Evolutionary conservation across 1,284 basidiomycete genomes (phyloP).

Genomic region (Gymnopus androsaceus): DNA sequence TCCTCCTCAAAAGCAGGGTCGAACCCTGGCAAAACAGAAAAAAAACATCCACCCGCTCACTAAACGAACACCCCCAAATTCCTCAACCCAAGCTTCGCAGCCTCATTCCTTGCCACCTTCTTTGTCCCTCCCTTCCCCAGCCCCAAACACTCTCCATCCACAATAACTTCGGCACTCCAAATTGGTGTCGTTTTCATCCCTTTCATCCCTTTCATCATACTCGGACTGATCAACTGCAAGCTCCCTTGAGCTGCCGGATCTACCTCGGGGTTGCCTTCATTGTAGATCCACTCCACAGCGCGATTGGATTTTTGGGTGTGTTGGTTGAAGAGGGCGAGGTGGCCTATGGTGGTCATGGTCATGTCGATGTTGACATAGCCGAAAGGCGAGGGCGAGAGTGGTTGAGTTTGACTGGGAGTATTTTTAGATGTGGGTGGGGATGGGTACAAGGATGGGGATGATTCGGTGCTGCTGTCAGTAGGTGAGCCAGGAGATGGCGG

Average conservation of each 20-base stretch:
- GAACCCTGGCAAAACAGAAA: too few relatives aligned
- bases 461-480: too few relatives aligned
- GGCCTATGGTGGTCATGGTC: constrained; percentile 42
- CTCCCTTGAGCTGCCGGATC: not conserved
- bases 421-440: not conserved
- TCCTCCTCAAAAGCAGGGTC: too few relatives aligned
- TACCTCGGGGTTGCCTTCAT: constrained; percentile 15
- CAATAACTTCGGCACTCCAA: constrained; percentile 65
- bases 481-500: too few relatives aligned
- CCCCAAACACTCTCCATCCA: constrained; percentile 60
- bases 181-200: constrained; percentile 66
- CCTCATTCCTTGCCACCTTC: constrained; percentile 74
- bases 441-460: too few relatives aligned
- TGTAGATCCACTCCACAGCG: constrained; percentile 69
- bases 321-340: constrained; percentile 78
- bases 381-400: not conserved
- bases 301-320: constrained; percentile 58
- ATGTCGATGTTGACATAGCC: constrained; percentile 27
- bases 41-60: too few relatives aligned
- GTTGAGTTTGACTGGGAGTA: not conserved
- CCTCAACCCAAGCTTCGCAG: constrained; percentile 58
- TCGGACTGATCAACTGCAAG: constrained; percentile 2
- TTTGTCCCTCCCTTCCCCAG: constrained; percentile 69
- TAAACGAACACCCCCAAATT: constrained; percentile 49
- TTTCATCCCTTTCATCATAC: constrained; percentile 24